Evolutionary conservation across 768 basidiomycete genomes (phyloP), one percentile per base, ranked within the genome.

Genomic region (Ramaria sp.): DNA sequence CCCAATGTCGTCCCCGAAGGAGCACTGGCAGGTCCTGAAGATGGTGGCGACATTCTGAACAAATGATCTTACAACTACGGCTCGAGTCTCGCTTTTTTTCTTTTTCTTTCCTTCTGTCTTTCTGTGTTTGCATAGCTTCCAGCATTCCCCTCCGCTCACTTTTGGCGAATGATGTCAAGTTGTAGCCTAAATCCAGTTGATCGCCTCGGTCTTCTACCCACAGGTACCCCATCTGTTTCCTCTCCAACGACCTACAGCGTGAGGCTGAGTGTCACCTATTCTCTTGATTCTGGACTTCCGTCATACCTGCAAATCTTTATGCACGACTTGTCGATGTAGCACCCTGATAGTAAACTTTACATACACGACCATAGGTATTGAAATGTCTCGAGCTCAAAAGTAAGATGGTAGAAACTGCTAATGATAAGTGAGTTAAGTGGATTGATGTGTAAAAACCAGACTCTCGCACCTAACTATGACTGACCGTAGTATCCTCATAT

Each of bases 21-120:
- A 51, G 79, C 86, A n/a, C 72, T 88, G 58, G 79, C 86, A 39
- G 85, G 81, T 17, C 81, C 82, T 22, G 82, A 83, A 31, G 70
- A 68, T 45, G 51, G 56, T 4, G 55, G 31, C n/a, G 27, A 31
- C 13, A 7, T 1, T 5, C 10, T 51, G 46, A 50, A 31, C 42
- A 59, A 33, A 20, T 51, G 15, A 33, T 59, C 4, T 20, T 57
- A 27, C 12, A 30, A 15, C 37, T 22, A 10, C 30, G 7, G 1
- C 22, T 17, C 24, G 22, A 19, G 13, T 34, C 27, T 11, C 11
- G 12, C 24, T 42, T 17, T 33, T 46, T 24, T 31, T 37, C 51
- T 34, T 43, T 38, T 38, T 24, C n/a, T 20, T 52, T 43, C 58
- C 34, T n/a, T n/a, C n/a, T n/a, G n/a, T n/a, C n/a, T 53, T 33